Base-by-base conservation (phyloP, 176 grass and related monocot species). In the Canna indica region DNA sequence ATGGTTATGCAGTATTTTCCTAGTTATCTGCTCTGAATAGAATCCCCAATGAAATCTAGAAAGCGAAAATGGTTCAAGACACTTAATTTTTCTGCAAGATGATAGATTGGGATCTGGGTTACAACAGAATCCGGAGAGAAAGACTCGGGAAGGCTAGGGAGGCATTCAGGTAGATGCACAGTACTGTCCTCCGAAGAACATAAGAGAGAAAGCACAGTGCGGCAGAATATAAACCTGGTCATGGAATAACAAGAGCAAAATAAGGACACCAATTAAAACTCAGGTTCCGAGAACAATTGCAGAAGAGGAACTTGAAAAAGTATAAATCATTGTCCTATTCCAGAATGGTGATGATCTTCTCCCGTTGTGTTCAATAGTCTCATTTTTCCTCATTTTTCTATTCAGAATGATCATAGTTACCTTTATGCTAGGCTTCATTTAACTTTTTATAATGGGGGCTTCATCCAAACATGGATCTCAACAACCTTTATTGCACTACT, bases 141-240 rank as follows among this genome's bases (percentile, higher is more conserved):
- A 0, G 82, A 79, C 41, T 93, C 88, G 0, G 95, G 95, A 58
- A 99, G 85, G 67, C 67, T 82, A 26, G 95, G 95, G 69, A 90
- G 45, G 72, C 95, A 99, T 71, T 70, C 86, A 36, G 95, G 95
- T 27, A 90, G 83, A 84, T 84, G 74, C 52, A 79, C 53, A 14
- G 47, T 54, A 65, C 72, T 73, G 42, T 77, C 77, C 67, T 59
- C 69, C 20, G 75, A 53, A 44, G 62, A 71, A 47, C 76, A 75
- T 52, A 90, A 94, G 76, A 83, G 77, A 83, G 62, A 87, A 17
- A 99, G 78, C 31, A 88, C 95, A 59, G 84, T 73, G 73, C 90
- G 87, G 54, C 95, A 99, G 76, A 99, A 99, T 85, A 99, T 94
- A 90, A 99, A 99, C 84, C 95, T 99, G 86, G 30, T 71, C 13